Evolutionary conservation across 106 monocot species (phyloP).

Genomic region (Dendrobium catenatum): DNA sequence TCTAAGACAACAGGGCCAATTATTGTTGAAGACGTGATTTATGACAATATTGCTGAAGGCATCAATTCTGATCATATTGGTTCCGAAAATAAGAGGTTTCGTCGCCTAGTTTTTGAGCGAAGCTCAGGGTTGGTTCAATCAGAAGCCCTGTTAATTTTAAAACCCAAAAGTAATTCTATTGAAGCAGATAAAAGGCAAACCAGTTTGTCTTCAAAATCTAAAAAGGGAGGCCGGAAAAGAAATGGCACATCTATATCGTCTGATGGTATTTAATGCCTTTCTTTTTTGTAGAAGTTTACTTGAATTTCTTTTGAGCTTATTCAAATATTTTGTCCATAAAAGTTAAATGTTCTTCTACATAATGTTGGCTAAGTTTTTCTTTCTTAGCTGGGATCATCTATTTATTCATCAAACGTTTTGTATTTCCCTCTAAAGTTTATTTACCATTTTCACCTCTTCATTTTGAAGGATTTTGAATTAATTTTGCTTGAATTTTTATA

Average conservation of each 20-base stretch:
- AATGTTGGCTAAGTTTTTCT: not conserved
- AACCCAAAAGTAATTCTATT: slow-evolving; percentile 12
- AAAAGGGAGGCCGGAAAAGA: slow-evolving; percentile 41
- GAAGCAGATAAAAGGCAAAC: slow-evolving; percentile 31
- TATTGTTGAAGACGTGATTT: slow-evolving; percentile 83
- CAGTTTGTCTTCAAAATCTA: slow-evolving; percentile 25
- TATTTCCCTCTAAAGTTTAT: not conserved
- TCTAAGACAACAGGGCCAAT: slow-evolving; percentile 80
- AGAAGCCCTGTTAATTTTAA: slow-evolving; percentile 61
- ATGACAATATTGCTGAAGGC: slow-evolving; percentile 40
- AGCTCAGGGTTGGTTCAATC: slow-evolving; percentile 88
- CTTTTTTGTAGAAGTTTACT: not conserved
- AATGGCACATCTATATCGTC: slow-evolving; percentile 1
- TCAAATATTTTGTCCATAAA: not conserved
- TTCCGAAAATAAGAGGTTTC: slow-evolving; percentile 38
- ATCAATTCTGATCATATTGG: slow-evolving; percentile 12
- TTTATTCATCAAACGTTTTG: not conserved
- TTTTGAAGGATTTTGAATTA: not conserved
- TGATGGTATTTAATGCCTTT: slow-evolving; percentile 17
- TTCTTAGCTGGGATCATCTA: not conserved
- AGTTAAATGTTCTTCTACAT: not conserved
- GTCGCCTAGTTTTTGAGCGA: slow-evolving; percentile 87
- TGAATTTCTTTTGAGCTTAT: not conserved
- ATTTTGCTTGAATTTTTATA: not conserved
- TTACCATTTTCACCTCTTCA: not conserved